These are phyloP conservation scores for Metarhizium robertsii DNA, from an alignment of 2,329 filamentous ascomycete genomes.

Conservation along the genomic window DNA sequence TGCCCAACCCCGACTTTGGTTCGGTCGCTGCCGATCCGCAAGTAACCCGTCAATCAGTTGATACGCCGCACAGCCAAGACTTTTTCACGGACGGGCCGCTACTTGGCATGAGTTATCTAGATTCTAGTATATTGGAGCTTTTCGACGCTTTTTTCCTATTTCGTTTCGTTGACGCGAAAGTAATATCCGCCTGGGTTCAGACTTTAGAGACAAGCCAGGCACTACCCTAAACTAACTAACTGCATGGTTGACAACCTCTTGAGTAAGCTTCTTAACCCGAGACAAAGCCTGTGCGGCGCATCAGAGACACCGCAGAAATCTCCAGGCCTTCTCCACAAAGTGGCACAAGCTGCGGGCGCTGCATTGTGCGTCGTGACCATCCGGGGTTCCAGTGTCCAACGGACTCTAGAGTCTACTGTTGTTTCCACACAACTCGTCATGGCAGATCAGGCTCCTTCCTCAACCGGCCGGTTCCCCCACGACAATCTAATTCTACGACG, in stretches of 20 bases:
- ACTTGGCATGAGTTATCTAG: background rate
- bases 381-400: background rate
- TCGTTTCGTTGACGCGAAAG: too few relatives aligned
- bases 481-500: background rate
- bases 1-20: background rate
- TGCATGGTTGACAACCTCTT: background rate
- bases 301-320: background rate
- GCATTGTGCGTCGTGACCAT: background rate
- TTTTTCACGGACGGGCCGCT: background rate
- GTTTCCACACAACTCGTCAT: background rate
- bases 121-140: background rate
- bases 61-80: background rate
- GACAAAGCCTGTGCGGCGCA: too few relatives aligned
- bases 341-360: background rate
- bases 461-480: background rate
- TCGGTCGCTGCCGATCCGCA: background rate
- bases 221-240: too few relatives aligned
- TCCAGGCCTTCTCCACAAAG: background rate
- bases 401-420: background rate
- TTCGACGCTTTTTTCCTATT: too few relatives aligned
- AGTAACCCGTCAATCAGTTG: background rate
- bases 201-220: too few relatives aligned
- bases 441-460: background rate
- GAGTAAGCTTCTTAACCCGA: too few relatives aligned
- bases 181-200: too few relatives aligned